Conservation (phyloP, 164 flowering plant genomes). For the Sedum album region DNA sequence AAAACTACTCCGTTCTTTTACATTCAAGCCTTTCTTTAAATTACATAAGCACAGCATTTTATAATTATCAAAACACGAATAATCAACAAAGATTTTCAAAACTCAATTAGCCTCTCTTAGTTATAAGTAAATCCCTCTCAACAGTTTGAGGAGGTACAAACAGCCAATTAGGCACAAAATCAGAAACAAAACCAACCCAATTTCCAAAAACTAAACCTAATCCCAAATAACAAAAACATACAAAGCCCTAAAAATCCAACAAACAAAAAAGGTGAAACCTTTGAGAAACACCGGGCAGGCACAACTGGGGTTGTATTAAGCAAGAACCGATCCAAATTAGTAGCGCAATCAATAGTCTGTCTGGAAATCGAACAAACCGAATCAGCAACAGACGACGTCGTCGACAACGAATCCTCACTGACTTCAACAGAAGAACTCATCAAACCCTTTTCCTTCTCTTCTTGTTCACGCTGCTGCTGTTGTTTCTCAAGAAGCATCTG, state of each 20-base stretch:
- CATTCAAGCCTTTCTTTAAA: too few species aligned
- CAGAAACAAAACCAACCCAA: neutral
- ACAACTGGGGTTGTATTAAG: constrained; percentile 33
- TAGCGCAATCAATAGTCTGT: neutral
- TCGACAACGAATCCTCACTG: constrained; percentile 14
- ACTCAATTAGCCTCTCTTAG: neutral
- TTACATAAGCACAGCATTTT: neutral
- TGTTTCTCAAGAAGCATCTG: constrained; percentile 12
- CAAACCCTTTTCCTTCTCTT: neutral
- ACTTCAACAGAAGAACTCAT: constrained; percentile 5
- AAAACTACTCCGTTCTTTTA: too few species aligned
- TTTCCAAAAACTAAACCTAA: neutral
- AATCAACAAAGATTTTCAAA: neutral
- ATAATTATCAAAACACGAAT: too few species aligned
- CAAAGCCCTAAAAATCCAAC: neutral
- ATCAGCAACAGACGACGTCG: constrained; percentile 1
- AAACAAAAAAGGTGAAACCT: constrained; percentile 18
- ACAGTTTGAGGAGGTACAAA: neutral
- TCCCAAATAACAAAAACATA: neutral
- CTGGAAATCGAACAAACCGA: constrained; percentile 10
- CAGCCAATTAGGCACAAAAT: neutral
- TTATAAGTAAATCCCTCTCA: neutral
- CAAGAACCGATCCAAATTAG: constrained; percentile 41
- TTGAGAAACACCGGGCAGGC: constrained; percentile 23
- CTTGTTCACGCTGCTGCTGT: constrained; percentile 2